A percentile compares a stretch with the other conserved stretches of the same genome.
These are phyloP conservation scores for Annona cherimola DNA, from an alignment of 164 flowering plant genomes.

Conservation along the genomic window DNA sequence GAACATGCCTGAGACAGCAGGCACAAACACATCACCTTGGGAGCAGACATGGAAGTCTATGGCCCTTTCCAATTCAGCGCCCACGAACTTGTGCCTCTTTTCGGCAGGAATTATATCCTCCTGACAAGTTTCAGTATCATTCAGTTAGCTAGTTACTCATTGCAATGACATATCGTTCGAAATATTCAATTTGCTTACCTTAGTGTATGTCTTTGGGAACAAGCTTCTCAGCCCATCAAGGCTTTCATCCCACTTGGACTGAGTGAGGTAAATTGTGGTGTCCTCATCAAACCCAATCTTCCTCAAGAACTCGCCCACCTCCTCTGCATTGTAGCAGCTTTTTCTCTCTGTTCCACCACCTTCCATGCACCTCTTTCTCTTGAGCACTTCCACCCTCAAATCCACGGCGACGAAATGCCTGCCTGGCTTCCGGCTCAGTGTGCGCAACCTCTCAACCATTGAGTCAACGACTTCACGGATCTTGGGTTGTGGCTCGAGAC, in stretches of 20 bases:
- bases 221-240: constrained; percentile 64
- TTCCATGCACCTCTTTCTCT: constrained; percentile 68
- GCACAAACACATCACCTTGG: constrained; percentile 85
- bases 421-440: constrained; percentile 61
- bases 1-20: constrained; percentile 86
- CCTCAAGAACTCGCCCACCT: constrained; percentile 61
- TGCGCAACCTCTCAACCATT: constrained; percentile 66
- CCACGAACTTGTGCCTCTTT: constrained; percentile 52
- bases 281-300: constrained; percentile 66
- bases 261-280: constrained; percentile 75
- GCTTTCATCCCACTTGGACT: constrained; percentile 71
- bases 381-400: constrained; percentile 68
- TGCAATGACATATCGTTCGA: not conserved
- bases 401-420: constrained; percentile 83
- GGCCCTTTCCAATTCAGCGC: constrained; percentile 55
- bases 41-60: constrained; percentile 82
- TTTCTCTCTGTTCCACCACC: constrained; percentile 32
- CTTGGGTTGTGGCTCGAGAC: constrained; percentile 66
- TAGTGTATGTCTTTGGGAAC: constrained; percentile 83
- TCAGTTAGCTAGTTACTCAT: not conserved
- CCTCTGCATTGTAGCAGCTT: constrained; percentile 64
- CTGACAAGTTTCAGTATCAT: constrained; percentile 35
- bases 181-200: constrained; percentile 36
- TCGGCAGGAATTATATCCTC: constrained; percentile 75
- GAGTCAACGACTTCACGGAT: constrained; percentile 73